Evolutionary conservation across 768 basidiomycete genomes (phyloP).

Genomic region (Macrocybe gigantea): DNA sequence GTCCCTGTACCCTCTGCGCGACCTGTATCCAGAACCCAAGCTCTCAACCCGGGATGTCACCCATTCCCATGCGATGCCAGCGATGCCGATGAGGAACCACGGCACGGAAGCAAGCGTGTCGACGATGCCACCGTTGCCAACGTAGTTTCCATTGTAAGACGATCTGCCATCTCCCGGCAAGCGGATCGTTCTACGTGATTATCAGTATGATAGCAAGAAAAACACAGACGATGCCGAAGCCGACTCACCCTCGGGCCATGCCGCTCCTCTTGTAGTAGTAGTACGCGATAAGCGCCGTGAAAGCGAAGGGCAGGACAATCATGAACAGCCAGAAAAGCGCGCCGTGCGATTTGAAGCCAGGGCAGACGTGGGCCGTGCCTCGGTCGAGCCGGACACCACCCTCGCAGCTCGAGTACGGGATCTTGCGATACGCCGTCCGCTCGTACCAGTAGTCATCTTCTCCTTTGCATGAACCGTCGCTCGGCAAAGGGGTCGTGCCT

Average conservation of each 20-base stretch:
- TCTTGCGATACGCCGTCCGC: conserved; percentile 85
- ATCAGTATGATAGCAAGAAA: conserved; percentile 5
- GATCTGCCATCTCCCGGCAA: conserved; percentile 53
- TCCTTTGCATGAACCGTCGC: conserved; percentile 57
- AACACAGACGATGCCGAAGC: conserved; percentile 4
- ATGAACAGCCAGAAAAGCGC: conserved; percentile 82
- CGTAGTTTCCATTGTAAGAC: conserved; percentile 15
- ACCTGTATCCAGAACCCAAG: conserved; percentile 26
- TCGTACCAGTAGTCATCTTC: conserved; percentile 88
- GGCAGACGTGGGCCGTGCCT: conserved; percentile 72
- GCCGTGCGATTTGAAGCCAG: conserved; percentile 70
- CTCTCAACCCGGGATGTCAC: conserved; percentile 43
- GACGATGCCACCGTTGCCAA: conserved; percentile 38
- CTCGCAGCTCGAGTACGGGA: conserved; percentile 83
- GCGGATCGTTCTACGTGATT: conserved; percentile 60
- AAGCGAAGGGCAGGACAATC: conserved; percentile 66
- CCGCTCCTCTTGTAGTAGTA: conserved; percentile 81
- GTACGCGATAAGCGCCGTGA: conserved; percentile 71
- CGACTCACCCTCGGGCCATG: conserved; percentile 63
- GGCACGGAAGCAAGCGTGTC: conserved; percentile 84
- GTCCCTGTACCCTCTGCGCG: conserved; percentile 67
- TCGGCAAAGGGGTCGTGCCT: conserved; percentile 56
- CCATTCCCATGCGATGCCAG: conserved; percentile 68
- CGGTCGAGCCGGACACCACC: conserved; percentile 77
- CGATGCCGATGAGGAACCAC: conserved; percentile 81